Base-by-base conservation (phyloP, 495 filamentous ascomycete genomes). In the Oidiodendron maius region DNA sequence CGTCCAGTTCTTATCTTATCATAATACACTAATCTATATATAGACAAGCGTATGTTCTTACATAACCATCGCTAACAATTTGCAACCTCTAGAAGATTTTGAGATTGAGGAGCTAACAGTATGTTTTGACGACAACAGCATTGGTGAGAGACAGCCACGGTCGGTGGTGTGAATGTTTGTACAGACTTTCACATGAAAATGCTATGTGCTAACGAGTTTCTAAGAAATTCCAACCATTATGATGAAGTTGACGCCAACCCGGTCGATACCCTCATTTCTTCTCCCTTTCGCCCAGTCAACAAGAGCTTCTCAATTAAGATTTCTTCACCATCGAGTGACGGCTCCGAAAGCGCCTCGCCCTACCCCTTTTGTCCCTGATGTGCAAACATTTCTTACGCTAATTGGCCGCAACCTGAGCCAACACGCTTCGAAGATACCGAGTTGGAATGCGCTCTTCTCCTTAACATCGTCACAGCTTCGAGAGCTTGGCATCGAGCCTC, bases 381-480 rank as follows among this genome's bases (percentile, higher is more conserved):
- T 86, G 44, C 49, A 74, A 48, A 96, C 90, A 41, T 97, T 98
- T 70, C 86, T 98, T 49, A 86, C 77, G 4, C 66, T 95, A 24
- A 98, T 98, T 68, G 93, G 93, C 60, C 93, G 93, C 49, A 80
- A 81, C 54, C 78, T 95, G 55, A 77, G 74, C 43, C 77, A 86
- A 54, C 87, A 96, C 66, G 78, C 82, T 10, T 67, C 81, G 60
- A 88, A 97, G 62, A 84, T 98, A 52, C 79, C 84, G 3, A 82
- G 83, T 23, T 98, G 93, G 93, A 86, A 90, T 20, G 76, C 84
- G 6, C 76, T 98, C 18, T 98, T 98, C 72, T 74, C 77, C 13
- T 67, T 91, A 39, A 80, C 72, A n/a, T 87, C 85, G 1, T 52
- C 70, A 20, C 84, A 97, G 62, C 75, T 98, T 48, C 76, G 81